Percentiles rank a stretch among this genome's conserved stretches.
phyloP scores from a whole-genome alignment of 2,329 filamentous ascomycete genomes.

The Ceratocystis ficicola region DNA sequence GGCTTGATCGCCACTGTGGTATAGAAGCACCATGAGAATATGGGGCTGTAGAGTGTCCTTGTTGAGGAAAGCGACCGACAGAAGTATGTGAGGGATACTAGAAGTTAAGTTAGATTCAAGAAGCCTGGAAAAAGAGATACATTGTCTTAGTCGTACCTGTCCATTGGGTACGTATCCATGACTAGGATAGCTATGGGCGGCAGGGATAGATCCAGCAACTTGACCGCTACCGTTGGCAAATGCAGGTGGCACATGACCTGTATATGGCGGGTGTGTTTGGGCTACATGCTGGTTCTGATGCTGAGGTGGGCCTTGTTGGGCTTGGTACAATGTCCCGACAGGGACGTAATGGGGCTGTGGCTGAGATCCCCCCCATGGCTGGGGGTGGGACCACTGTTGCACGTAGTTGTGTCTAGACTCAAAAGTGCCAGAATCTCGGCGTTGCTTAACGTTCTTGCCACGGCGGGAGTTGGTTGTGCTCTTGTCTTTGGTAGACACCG shows the following conservation, averaged over 20 bases:
- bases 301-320: neutral
- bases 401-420: slow-evolving; percentile 57
- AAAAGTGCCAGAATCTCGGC: slow-evolving; percentile 52
- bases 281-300: slow-evolving; percentile 23
- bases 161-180: slow-evolving; percentile 6
- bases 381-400: slow-evolving; percentile 50
- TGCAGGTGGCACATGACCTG: neutral
- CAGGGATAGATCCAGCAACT: slow-evolving; percentile 24
- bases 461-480: slow-evolving; percentile 53
- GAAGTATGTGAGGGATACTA: slow-evolving; percentile 7
- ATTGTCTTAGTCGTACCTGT: slow-evolving; percentile 31
- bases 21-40: slow-evolving; percentile 23
- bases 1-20: slow-evolving; percentile 32
- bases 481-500: slow-evolving; percentile 69
- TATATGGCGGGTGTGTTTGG: neutral
- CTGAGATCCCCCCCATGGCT: slow-evolving; percentile 42
- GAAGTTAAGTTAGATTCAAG: neutral
- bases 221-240: neutral
- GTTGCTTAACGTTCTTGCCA: slow-evolving; percentile 51
- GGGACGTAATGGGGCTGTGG: slow-evolving; percentile 39
- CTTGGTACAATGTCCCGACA: slow-evolving; percentile 16
- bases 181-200: slow-evolving; percentile 34
- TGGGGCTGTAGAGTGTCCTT: slow-evolving; percentile 5
- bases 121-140: neutral
- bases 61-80: slow-evolving; percentile 4